A percentile compares a stretch with the other conserved stretches of the same genome.
These are phyloP conservation scores for cucumber (Cucumis sativus) DNA, from an alignment of 306 rosid species.

Conservation along the genomic window Cucumber_9930_V3 NC_026655.2:27204001-27204500, in stretches of 20 bases:
- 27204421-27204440: background rate
- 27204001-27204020: background rate
- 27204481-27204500: too few relatives aligned
- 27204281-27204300: conserved; percentile 87
- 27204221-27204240: conserved; percentile 98
- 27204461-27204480: background rate
- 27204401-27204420: background rate
- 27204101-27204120: background rate
- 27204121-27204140: background rate
- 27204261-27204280: conserved; percentile 93
- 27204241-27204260: conserved; percentile 95
- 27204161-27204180: background rate
- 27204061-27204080: background rate
- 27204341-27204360: conserved; percentile 66
- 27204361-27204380: conserved; percentile 59
- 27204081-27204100: background rate
- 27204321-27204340: conserved; percentile 99
- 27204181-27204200: background rate
- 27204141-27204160: background rate
- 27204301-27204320: conserved; percentile 94
- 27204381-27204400: background rate
- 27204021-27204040: background rate
- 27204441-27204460: background rate
- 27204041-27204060: background rate
- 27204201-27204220: conserved; percentile 44